Base-by-base conservation (phyloP, 75 land plant species). In the Pseudotsuga menziesii region DNA sequence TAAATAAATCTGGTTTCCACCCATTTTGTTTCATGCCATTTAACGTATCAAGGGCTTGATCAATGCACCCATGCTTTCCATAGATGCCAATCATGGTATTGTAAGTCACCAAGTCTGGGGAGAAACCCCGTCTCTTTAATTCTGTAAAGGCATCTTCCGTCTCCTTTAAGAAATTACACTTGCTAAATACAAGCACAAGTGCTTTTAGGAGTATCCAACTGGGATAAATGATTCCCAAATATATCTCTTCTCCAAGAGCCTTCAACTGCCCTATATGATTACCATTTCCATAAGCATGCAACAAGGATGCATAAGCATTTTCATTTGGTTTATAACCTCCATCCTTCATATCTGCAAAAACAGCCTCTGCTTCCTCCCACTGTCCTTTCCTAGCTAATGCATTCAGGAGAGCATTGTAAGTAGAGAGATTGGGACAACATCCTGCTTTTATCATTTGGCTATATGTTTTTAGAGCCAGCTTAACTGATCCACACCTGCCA, bases 331-430 rank as follows among this genome's bases (percentile, higher is more conserved):
- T 88, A 76, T 88, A 89, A 3, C 85, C 92, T 74, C 85, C 87
- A 29, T 73, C 83, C 60, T 69, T 80, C 93, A 96, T 90, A 77
- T 94, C 90, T 22, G 59, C 70, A 22, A 94, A 58, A 5, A 96
- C 85, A 59, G 82, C 77, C 69, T 96, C 94, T 19, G 88, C 93
- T 20, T 82, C 84, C 71, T 79, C 72, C 89, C 93, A 96, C 73
- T 85, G 90, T 27, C 99, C 99, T 81, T 85, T 86, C 61, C 92
- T 81, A 57, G 95, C 90, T 72, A 96, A 61, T 25, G 93, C 89
- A 87, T 93, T 91, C 69, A 96, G 72, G 61, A 96, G 82, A 3
- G 94, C 87, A 85, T 93, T 93, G 61, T 83, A 96, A 44, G 99
- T 92, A 4, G 86, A 80, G 36, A 90, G 25, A 77, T 87, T 80